A percentile compares a stretch with the other conserved stretches of the same genome.
phyloP scores from a whole-genome alignment of 2,329 filamentous ascomycete species.

The Neophaeococcomyces mojaviensis region DNA sequence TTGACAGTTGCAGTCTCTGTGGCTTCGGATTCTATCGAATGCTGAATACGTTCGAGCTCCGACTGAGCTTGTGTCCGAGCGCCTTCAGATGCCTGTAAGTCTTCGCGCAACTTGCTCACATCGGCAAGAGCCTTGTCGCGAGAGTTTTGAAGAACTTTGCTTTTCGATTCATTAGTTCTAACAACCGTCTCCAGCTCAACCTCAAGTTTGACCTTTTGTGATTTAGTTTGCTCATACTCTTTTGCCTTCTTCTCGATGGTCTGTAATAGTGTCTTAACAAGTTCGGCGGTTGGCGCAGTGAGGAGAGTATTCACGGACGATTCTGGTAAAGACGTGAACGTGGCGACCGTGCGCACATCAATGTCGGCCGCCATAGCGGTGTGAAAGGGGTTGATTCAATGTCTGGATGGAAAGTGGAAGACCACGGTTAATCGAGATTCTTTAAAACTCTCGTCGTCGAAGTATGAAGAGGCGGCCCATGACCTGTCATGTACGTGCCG shows the following conservation, averaged over 20 bases:
- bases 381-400: neutral
- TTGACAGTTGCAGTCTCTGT: slow-evolving; percentile 69
- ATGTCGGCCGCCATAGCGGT: slow-evolving; percentile 48
- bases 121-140: slow-evolving; percentile 79
- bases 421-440: neutral
- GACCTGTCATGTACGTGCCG: slow-evolving; percentile 50
- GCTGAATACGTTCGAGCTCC: slow-evolving; percentile 70
- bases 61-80: slow-evolving; percentile 67
- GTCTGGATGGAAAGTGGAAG: neutral
- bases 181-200: slow-evolving; percentile 91
- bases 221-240: slow-evolving; percentile 72
- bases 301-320: slow-evolving; percentile 48
- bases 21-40: slow-evolving; percentile 58
- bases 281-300: slow-evolving; percentile 61
- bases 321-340: slow-evolving; percentile 51
- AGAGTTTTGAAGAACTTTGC: slow-evolving; percentile 70
- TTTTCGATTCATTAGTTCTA: slow-evolving; percentile 72
- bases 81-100: slow-evolving; percentile 79
- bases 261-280: slow-evolving; percentile 67
- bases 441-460: neutral
- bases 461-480: slow-evolving; percentile 54
- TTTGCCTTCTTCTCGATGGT: slow-evolving; percentile 71
- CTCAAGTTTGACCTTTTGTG: slow-evolving; percentile 80
- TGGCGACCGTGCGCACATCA: slow-evolving; percentile 53
- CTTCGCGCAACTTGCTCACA: slow-evolving; percentile 70